phyloP scores from a whole-genome alignment of 2,329 filamentous ascomycete genomes.

The Fusarium agapanthi region DNA sequence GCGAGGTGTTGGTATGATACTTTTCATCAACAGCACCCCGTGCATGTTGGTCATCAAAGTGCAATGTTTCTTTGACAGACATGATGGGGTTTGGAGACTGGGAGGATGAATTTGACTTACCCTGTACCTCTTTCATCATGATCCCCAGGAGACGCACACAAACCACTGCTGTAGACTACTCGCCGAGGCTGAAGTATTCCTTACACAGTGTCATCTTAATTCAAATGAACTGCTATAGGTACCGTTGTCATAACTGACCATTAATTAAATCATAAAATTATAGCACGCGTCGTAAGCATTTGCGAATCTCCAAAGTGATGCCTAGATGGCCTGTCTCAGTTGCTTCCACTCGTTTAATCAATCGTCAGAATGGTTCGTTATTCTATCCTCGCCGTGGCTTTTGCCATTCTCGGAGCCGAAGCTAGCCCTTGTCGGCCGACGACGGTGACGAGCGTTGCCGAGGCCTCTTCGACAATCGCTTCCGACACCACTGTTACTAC shows the following conservation, averaged over 20 bases:
- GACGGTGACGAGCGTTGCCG: background rate
- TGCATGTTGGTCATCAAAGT: background rate
- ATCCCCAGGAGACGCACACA: no score
- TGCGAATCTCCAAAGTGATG: fast-evolving
- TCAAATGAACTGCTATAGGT: background rate
- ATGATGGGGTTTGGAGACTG: background rate
- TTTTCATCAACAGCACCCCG: fast-evolving
- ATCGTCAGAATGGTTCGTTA: background rate
- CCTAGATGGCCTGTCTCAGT: background rate
- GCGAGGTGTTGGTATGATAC: background rate
- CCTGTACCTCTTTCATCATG: fast-evolving
- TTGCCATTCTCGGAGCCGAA: background rate
- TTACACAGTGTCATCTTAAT: background rate
- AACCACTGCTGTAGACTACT: background rate
- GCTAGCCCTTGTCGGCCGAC: background rate
- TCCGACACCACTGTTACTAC: background rate
- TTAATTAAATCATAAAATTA: background rate
- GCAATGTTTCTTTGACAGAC: background rate
- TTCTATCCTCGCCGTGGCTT: background rate
- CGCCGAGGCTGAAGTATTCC: background rate
- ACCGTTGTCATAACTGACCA: fast-evolving
- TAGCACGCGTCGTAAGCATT: background rate
- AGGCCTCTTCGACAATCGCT: background rate
- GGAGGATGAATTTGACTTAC: background rate
- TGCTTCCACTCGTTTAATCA: background rate